Percentiles rank a stretch among this genome's conserved stretches.
Evolutionary conservation across 1,284 basidiomycete genomes (phyloP).

Genomic region (Cutaneotrichosporon arboriforme): DNA sequence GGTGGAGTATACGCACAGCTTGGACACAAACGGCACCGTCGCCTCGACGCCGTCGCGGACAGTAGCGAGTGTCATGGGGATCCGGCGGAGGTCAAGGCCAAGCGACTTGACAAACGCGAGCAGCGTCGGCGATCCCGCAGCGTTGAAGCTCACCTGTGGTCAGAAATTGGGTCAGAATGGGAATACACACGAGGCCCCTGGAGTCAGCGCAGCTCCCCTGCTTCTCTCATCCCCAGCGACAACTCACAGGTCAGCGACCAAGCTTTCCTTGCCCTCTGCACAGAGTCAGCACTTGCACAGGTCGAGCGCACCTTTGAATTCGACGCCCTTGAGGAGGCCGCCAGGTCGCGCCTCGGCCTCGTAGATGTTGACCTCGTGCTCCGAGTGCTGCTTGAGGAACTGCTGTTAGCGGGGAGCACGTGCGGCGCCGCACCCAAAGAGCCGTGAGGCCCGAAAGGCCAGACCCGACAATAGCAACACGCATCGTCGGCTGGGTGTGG

Average conservation of each 20-base stretch:
- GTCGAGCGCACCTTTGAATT: slow-evolving; percentile 49
- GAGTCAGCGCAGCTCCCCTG: background rate
- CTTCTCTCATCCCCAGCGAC: background rate
- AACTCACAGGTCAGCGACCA: slow-evolving; percentile 53
- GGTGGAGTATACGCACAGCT: background rate
- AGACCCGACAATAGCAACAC: slow-evolving; percentile 69
- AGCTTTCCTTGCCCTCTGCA: slow-evolving; percentile 49
- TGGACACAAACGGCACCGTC: background rate
- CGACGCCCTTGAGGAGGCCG: slow-evolving; percentile 73
- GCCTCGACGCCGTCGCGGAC: slow-evolving; percentile 53
- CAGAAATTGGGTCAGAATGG: background rate
- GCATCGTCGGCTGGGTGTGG: slow-evolving; percentile 24
- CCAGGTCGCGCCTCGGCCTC: slow-evolving; percentile 65
- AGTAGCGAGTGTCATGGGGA: slow-evolving; percentile 74
- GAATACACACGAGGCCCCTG: slow-evolving; percentile 45
- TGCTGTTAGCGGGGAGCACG: slow-evolving; percentile 19
- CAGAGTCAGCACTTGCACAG: slow-evolving; percentile 7
- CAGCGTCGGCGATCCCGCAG: slow-evolving; percentile 75
- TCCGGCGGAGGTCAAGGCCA: slow-evolving; percentile 54
- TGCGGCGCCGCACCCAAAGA: slow-evolving; percentile 56
- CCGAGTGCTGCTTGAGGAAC: slow-evolving; percentile 69
- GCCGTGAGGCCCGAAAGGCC: slow-evolving; percentile 72
- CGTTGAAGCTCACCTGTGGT: slow-evolving; percentile 68
- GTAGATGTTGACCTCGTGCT: slow-evolving; percentile 73
- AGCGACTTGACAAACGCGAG: slow-evolving; percentile 61